Evolutionary conservation across 441 rosid genomes (phyloP).

Genomic region (Cnidoscolus chayamansa): DNA sequence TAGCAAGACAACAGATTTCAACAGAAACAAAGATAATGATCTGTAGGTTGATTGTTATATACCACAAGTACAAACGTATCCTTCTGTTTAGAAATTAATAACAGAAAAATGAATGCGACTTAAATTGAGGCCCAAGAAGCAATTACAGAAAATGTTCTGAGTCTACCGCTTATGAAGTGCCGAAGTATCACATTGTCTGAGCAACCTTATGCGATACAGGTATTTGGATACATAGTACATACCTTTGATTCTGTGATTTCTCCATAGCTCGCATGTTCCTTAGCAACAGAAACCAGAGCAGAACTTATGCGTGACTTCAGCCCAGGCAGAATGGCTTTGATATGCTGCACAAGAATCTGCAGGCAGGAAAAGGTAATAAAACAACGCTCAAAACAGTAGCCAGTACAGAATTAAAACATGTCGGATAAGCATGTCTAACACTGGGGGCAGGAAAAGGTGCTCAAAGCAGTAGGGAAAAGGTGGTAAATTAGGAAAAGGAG

Average conservation of each 20-base stretch:
- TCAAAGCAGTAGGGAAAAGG: neutral
- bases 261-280: slow-evolving; percentile 94
- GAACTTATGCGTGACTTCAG: slow-evolving; percentile 75
- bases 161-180: neutral
- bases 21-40: neutral
- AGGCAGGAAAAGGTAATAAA: slow-evolving; percentile 17
- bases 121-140: neutral
- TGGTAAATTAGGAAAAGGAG: neutral
- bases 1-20: neutral
- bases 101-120: neutral
- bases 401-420: neutral
- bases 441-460: too few relatives aligned
- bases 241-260: slow-evolving; percentile 88
- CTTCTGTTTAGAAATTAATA: neutral
- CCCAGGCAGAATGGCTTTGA: slow-evolving; percentile 76
- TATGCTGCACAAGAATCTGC: slow-evolving; percentile 89
- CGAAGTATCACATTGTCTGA: neutral
- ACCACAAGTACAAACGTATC: neutral
- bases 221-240: slow-evolving; percentile 14
- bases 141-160: neutral
- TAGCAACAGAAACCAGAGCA: slow-evolving; percentile 69
- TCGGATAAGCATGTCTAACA: neutral
- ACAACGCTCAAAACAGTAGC: slow-evolving; percentile 13
- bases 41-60: neutral
- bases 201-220: neutral